Percentiles rank a stretch among this genome's conserved stretches.
Conservation (phyloP, 768 basidiomycete genomes). For the Erythrobasidium yunnanense region DNA sequence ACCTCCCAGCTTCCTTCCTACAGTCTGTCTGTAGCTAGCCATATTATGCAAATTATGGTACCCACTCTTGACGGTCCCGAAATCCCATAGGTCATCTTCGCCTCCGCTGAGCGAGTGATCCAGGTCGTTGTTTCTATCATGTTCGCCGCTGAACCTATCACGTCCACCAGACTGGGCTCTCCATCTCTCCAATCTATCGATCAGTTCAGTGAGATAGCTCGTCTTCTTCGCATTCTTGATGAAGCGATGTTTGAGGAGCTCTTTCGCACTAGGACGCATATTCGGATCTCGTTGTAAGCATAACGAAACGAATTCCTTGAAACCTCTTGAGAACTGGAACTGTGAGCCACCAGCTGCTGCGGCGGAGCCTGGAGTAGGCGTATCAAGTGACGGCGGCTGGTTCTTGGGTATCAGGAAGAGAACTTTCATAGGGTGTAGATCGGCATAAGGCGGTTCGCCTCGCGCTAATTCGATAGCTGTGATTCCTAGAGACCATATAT, state of each 20-base stretch:
- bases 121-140: constrained; percentile 9
- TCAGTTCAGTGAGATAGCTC: constrained; percentile 84
- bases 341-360: background rate
- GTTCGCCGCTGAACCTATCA: constrained; percentile 11
- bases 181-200: constrained; percentile 89
- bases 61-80: constrained; percentile 80
- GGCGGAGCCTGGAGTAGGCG: background rate
- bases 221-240: constrained; percentile 90
- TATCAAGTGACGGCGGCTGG: constrained; percentile 75
- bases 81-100: constrained; percentile 66
- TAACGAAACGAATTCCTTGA: constrained; percentile 83
- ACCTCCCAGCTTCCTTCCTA: background rate
- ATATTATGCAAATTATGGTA: constrained; percentile 32
- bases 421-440: constrained; percentile 98
- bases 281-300: constrained; percentile 85
- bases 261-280: constrained; percentile 85
- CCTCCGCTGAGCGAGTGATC: constrained; percentile 25
- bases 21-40: no score
- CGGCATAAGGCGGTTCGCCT: constrained; percentile 96
- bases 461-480: constrained; percentile 95
- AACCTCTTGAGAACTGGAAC: constrained; percentile 71
- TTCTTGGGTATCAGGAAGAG: constrained; percentile 98
- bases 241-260: constrained; percentile 92
- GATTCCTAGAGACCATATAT: constrained; percentile 96
- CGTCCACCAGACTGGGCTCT: constrained; percentile 64